phyloP scores from a whole-genome alignment of 768 basidiomycete genomes.

The Russula brevipes region DNA sequence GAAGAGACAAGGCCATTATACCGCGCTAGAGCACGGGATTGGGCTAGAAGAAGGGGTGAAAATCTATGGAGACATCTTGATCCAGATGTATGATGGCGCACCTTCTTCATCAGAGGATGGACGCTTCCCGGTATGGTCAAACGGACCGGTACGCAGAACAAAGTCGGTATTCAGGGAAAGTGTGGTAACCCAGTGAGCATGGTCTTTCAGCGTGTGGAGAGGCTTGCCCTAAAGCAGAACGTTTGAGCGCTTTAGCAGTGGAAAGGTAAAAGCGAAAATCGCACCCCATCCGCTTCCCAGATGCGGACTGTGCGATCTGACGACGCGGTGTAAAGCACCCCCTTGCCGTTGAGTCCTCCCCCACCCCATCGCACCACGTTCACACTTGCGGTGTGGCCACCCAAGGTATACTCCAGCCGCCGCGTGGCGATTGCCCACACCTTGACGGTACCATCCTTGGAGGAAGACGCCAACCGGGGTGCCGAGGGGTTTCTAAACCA shows the following conservation, averaged over 20 bases:
- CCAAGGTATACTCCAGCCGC: slow-evolving; percentile 73
- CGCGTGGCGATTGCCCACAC: slow-evolving; percentile 81
- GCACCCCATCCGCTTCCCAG: slow-evolving; percentile 82
- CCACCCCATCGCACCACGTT: slow-evolving; percentile 98
- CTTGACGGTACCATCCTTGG: slow-evolving; percentile 94
- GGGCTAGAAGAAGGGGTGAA: slow-evolving; percentile 44
- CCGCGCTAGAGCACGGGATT: slow-evolving; percentile 66
- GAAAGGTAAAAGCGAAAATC: neutral
- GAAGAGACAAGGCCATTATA: slow-evolving; percentile 65
- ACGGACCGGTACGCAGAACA: slow-evolving; percentile 89
- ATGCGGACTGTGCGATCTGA: slow-evolving; percentile 92
- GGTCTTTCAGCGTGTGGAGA: slow-evolving; percentile 83
- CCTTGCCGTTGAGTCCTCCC: slow-evolving; percentile 55
- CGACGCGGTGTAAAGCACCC: slow-evolving; percentile 89
- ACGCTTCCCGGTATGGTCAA: slow-evolving; percentile 78
- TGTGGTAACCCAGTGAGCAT: slow-evolving; percentile 99
- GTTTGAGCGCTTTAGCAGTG: neutral
- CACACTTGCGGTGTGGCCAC: slow-evolving; percentile 90
- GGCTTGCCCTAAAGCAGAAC: slow-evolving; percentile 60
- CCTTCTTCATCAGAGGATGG: slow-evolving; percentile 82
- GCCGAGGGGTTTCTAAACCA: slow-evolving; percentile 58
- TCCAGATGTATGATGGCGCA: slow-evolving; percentile 28
- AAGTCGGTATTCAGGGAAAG: slow-evolving; percentile 94
- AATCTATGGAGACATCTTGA: slow-evolving; percentile 3
- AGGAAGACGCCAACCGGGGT: slow-evolving; percentile 89